phyloP scores from a whole-genome alignment of 352 stramenopile species.

The Globisporangium cederbergense region DNA sequence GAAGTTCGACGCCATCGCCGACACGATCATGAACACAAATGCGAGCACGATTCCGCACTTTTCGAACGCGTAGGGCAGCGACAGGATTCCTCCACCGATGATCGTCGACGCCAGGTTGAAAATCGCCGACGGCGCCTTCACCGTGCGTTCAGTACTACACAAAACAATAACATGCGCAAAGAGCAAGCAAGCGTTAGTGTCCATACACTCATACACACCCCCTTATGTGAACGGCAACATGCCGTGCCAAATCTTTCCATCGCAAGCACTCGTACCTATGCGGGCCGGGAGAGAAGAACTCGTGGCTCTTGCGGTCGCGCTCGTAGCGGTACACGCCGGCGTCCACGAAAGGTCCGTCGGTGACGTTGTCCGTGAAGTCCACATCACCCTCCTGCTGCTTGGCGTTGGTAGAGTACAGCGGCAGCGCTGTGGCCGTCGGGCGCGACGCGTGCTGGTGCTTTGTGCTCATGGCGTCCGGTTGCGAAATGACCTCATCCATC shows the following conservation, averaged over 20 bases:
- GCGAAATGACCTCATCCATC: slow-evolving; percentile 10
- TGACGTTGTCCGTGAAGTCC: neutral
- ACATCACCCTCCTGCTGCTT: neutral
- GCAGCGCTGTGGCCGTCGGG: neutral
- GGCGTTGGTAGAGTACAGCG: neutral
- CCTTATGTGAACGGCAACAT: neutral
- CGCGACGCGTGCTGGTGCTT: slow-evolving; percentile 2
- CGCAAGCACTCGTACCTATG: slow-evolving; percentile 29
- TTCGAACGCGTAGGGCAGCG: slow-evolving; percentile 85
- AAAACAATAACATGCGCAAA: neutral
- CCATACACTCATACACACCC: neutral
- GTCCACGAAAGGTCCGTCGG: slow-evolving; percentile 36
- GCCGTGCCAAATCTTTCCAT: neutral
- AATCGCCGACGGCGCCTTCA: slow-evolving; percentile 64
- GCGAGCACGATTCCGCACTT: slow-evolving; percentile 84
- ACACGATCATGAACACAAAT: slow-evolving; percentile 72
- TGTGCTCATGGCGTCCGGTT: slow-evolving; percentile 11
- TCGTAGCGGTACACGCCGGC: slow-evolving; percentile 78
- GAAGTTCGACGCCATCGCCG: slow-evolving; percentile 73
- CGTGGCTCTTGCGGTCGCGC: slow-evolving; percentile 55
- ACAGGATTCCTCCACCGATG: slow-evolving; percentile 84
- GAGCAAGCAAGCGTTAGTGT: neutral
- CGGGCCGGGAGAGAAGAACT: slow-evolving; percentile 76
- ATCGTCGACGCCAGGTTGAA: slow-evolving; percentile 90
- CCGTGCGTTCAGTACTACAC: slow-evolving; percentile 47